Evolutionary conservation across 768 basidiomycete genomes (phyloP), one percentile per base, ranked within the genome.

Genomic region (Rhodosporidiobolus sp.): DNA sequence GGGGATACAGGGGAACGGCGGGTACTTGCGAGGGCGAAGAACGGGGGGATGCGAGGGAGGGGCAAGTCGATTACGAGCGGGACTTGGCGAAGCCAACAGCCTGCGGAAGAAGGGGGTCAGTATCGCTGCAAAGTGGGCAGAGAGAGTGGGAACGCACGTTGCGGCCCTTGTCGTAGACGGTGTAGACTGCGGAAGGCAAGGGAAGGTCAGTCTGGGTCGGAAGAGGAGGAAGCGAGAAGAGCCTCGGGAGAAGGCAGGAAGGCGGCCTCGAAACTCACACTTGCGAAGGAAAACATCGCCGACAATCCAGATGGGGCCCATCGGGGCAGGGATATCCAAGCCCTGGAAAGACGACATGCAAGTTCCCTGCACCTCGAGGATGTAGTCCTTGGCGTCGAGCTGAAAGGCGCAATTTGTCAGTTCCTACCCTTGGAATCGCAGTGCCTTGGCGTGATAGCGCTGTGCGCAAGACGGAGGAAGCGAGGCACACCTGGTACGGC

Each of bases 291-390:
- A 96, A 71, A 88, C 90, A 77, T 94, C 91, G 77, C 91, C 72
- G 28, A 57, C 28, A 48, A 77, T 76, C 78, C 77, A 79, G 60
- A 79, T 67, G 22, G 74, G 76, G 12, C 79, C 78, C 12, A 75
- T 34, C 20, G 80, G 80, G 28, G 80, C 79, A 77, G 91, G 90
- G 83, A 96, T 89, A 80, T 97, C 94, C 82, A 97, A 82, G 32
- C 90, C 91, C 56, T 88, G 90, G 85, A 99, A 99, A 26, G 94
- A 84, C 28, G 91, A 94, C 74, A 99, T 90, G 81, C 96, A 99
- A 24, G 92, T 91, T 34, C 91, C 92, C 80, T 90, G 89, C 22
- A 95, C 86, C 73, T 98, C 85, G 61, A 99, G 86, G 77, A 97
- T 84, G 82, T 99, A 98, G 80, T 98, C 95, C 61, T 78, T 73